Evolutionary conservation across 2,329 filamentous ascomycete genomes (phyloP), one percentile per base, ranked within the genome.

Genomic region (Colletotrichum liaoningense): DNA sequence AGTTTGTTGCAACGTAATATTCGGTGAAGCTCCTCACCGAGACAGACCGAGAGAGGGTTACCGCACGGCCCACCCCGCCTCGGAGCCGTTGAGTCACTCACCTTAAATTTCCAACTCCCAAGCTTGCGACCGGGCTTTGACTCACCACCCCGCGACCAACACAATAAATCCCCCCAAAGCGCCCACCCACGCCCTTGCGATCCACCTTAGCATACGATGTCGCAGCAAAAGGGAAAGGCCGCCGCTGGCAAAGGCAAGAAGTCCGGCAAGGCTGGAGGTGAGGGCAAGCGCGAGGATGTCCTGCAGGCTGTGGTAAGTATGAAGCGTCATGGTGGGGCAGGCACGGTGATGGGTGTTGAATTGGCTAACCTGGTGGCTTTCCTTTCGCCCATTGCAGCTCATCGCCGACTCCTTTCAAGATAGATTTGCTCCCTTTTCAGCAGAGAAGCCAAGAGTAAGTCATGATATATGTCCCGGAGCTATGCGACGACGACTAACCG

Each of bases 371-470:
- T 26, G 49, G 14, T 14, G 58, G 38, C 56, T 68, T 49, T 57
- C 49, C 59, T 56, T 63, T 24, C 59, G n/a, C n/a, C 49, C 60
- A 66, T 56, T 62, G 57, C 76, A 97, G 93, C 89, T 99, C 72
- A 91, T 99, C 76, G 94, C 96, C 76, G 97, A 99, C 86, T 95
- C 95, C 1, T 99, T 97, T 82, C 95, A 98, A 83, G 95, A 95
- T 60, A 89, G 95, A 82, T 99, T 97, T 84, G 91, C 89, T 78
- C 97, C 97, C 0, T 97, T 98, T 80, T 96, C 95, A 0, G 86
- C 97, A 70, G 94, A 98, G 81, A 93, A 90, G 77, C 97, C 97
- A 80, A 90, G 97, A 88, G 95, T 97, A 88, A 79, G 89, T 84
- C 4, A 16, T 24, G n/a, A 11, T 55, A 46, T 0, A 67, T 56